Evolutionary conservation across 306 rosid species (phyloP), one percentile per base, ranked within the genome.

Genomic region (Hippophae tibetana): DNA sequence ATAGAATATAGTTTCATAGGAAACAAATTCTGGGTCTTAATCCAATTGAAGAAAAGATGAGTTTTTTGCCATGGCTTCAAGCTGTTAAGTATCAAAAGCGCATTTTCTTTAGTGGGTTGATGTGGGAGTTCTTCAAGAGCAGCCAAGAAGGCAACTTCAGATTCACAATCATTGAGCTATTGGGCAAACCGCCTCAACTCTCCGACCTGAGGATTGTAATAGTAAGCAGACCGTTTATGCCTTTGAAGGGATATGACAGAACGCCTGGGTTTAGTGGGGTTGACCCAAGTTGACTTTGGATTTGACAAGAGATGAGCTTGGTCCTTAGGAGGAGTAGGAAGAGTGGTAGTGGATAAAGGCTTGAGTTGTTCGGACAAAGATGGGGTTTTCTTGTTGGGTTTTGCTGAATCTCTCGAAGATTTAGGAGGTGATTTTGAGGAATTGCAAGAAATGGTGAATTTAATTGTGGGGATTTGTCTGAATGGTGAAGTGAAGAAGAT

Each of bases 61-160:
- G 89, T 66, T 66, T 86, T 88, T 73, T 82, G 95, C 99, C 99
- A 93, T 52, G 86, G 88, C 76, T 66, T 93, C 85, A 93, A 77
- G 74, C 78, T 64, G 45, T 93, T 93, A 58, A 93, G 97, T n/a
- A 93, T 62, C 45, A 93, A 63, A 13, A 93, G 82, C 5, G 85
- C 86, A 48, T 88, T 84, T 57, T 82, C 97, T 58, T 86, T 69
- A 0, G 76, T 80, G 43, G 83, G 81, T 7, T 83, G 80, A 13
- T 58, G 84, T 0, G 97, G 97, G 52, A 88, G 73, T 58, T 86
- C 89, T 43, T 74, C 76, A 10, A 88, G 78, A 53, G 63, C 58
- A 18, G 88, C 68, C 64, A 69, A 6, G 68, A 93, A 93, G 2
- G 80, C 80, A n/a, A 31, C 65, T 65, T 81, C 81, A 0, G 87